Evolutionary conservation across 176 grass and related monocot species (phyloP).

Genomic region (Cenchrus fungigraminus): DNA sequence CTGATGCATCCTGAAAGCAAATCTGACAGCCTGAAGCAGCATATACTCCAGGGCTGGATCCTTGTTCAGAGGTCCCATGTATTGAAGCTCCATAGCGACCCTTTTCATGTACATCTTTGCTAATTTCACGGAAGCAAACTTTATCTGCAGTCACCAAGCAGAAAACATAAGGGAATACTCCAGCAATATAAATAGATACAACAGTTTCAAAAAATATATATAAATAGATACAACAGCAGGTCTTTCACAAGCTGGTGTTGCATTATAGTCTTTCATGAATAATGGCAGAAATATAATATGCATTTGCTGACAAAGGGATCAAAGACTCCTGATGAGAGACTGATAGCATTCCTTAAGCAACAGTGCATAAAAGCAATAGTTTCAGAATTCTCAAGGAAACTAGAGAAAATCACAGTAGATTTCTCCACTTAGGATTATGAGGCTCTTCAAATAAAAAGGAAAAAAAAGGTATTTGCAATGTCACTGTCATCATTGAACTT

Average conservation of each 20-base stretch:
- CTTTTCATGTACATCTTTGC: slow-evolving; percentile 98
- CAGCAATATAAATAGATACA: neutral
- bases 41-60: slow-evolving; percentile 96
- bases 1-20: slow-evolving; percentile 99
- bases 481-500: neutral
- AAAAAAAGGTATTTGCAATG: neutral
- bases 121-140: slow-evolving; percentile 95
- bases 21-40: slow-evolving; percentile 97
- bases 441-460: neutral
- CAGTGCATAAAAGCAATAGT: neutral
- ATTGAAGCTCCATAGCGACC: slow-evolving; percentile 90
- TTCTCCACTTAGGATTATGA: neutral
- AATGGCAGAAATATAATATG: neutral
- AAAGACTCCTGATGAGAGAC: neutral
- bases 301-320: neutral
- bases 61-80: slow-evolving; percentile 89
- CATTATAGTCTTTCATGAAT: neutral
- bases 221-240: neutral
- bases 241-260: neutral
- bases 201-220: neutral
- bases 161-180: slow-evolving; percentile 4
- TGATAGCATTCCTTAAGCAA: neutral
- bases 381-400: neutral
- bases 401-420: neutral
- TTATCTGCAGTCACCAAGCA: slow-evolving; percentile 65